These are phyloP conservation scores for Cyberlindnera mrakii DNA, from an alignment of 805 yeast species.

Conservation along the genomic window DNA sequence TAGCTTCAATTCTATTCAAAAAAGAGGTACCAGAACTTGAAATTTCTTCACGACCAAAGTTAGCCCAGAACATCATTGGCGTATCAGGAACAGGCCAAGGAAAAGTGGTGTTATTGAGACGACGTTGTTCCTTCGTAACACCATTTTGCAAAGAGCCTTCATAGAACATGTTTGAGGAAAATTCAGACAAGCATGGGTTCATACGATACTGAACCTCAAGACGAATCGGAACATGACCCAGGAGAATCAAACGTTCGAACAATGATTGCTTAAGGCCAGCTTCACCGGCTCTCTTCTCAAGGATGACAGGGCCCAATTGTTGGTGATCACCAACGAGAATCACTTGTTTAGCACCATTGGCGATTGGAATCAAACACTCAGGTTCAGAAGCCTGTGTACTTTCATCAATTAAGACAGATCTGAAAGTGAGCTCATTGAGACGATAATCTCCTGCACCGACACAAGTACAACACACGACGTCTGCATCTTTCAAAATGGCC, in stretches of 20 bases:
- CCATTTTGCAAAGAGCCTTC: constrained; percentile 92
- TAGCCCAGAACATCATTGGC: constrained; percentile 97
- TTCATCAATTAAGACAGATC: constrained; percentile 85
- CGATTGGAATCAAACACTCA: constrained; percentile 82
- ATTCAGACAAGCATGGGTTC: constrained; percentile 85
- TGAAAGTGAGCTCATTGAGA: constrained; percentile 48
- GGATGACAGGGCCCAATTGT: constrained; percentile 88
- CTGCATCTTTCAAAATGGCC: constrained; percentile 46
- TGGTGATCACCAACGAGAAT: constrained; percentile 93
- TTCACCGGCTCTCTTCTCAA: constrained; percentile 72
- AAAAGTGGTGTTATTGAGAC: constrained; percentile 48
- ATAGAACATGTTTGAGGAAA: constrained; percentile 86
- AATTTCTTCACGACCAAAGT: constrained; percentile 83
- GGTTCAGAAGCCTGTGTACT: constrained; percentile 94
- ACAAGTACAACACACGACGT: constrained; percentile 87
- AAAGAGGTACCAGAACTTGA: constrained; percentile 76
- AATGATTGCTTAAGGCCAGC: constrained; percentile 85
- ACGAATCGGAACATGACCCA: constrained; percentile 81
- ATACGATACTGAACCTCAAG: constrained; percentile 92
- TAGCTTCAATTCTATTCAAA: constrained; percentile 83
- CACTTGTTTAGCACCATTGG: constrained; percentile 84
- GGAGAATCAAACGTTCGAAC: constrained; percentile 75
- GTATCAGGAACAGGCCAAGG: constrained; percentile 86
- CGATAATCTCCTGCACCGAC: constrained; percentile 84
- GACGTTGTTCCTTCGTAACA: constrained; percentile 70